Percentiles rank a stretch among this genome's conserved stretches.
Conservation (phyloP, 2,329 filamentous ascomycete genomes). For the Ceratocystiopsis minuta region DNA sequence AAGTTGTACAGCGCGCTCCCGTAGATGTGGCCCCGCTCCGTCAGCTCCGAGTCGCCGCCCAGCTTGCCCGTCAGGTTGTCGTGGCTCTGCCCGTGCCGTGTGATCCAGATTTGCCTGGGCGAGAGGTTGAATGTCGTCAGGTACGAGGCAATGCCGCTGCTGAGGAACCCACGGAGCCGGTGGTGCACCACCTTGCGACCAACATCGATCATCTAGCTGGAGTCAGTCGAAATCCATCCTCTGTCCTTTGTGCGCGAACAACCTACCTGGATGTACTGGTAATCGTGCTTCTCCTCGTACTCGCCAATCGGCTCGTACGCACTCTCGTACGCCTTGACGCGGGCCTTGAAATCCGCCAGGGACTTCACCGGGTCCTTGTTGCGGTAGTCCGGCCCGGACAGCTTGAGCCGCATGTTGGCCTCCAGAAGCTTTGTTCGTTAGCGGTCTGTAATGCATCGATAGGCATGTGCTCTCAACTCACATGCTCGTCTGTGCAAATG, state of each 20-base stretch:
- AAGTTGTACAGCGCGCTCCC: conserved; percentile 66
- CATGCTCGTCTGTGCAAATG: conserved; percentile 65
- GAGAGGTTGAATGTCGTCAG: conserved; percentile 93
- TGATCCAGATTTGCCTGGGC: conserved; percentile 95
- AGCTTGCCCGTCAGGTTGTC: conserved; percentile 82
- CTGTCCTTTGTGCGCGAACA: background rate
- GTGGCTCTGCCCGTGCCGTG: conserved; percentile 74
- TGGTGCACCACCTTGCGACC: conserved; percentile 86
- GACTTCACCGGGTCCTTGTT: conserved; percentile 79
- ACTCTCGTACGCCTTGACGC: conserved; percentile 83
- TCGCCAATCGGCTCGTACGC: conserved; percentile 81
- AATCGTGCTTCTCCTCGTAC: conserved; percentile 75
- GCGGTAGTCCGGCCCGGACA: conserved; percentile 89
- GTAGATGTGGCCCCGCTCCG: conserved; percentile 62
- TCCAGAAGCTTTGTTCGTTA: conserved; percentile 69
- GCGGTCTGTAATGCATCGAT: background rate
- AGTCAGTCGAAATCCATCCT: background rate
- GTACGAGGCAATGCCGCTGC: conserved; percentile 83
- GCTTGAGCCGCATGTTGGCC: conserved; percentile 91
- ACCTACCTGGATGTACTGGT: conserved; percentile 72
- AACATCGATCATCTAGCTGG: conserved; percentile 79
- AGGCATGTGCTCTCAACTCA: conserved; percentile 12
- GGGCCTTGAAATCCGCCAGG: conserved; percentile 77
- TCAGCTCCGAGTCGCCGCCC: conserved; percentile 76
- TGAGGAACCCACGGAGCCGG: conserved; percentile 79